These are phyloP conservation scores for Diutina neorugosa DNA, from an alignment of 1,139 yeast genomes.

Conservation along the genomic window DNA sequence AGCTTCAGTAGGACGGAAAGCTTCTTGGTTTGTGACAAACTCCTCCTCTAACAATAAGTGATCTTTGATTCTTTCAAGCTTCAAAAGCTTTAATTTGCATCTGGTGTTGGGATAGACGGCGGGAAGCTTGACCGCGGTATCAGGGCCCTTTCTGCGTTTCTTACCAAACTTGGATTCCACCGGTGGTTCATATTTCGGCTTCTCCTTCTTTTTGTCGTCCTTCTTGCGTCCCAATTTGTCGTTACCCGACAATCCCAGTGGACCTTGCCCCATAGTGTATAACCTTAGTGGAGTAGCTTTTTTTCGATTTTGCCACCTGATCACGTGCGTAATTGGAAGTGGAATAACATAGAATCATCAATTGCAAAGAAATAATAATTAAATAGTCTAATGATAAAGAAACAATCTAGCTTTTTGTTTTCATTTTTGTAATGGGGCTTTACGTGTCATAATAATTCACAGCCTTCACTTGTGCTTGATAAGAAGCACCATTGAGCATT, in stretches of 20 bases:
- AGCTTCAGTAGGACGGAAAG: slow-evolving; percentile 91
- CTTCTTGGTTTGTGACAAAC: slow-evolving; percentile 89
- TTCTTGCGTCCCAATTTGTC: slow-evolving; percentile 50
- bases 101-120: slow-evolving; percentile 85
- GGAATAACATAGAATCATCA: not conserved
- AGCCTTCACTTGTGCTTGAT: no score
- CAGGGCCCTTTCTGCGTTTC: slow-evolving; percentile 88
- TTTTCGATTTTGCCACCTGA: not conserved
- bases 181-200: slow-evolving; percentile 97
- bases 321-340: not conserved
- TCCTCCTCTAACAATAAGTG: slow-evolving; percentile 92
- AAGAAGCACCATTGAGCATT: no score
- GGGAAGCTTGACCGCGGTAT: slow-evolving; percentile 75
- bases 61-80: slow-evolving; percentile 94
- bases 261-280: slow-evolving; percentile 24
- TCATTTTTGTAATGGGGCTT: no score
- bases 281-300: not conserved
- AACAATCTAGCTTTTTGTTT: no score
- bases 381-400: no score
- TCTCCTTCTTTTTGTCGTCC: slow-evolving; percentile 68
- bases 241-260: slow-evolving; percentile 61
- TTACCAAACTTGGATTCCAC: slow-evolving; percentile 89
- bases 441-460: no score
- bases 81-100: slow-evolving; percentile 78
- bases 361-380: no score